These are phyloP conservation scores for Acanthochlamys bracteata DNA, from an alignment of 106 monocot genomes.

Conservation along the genomic window DNA sequence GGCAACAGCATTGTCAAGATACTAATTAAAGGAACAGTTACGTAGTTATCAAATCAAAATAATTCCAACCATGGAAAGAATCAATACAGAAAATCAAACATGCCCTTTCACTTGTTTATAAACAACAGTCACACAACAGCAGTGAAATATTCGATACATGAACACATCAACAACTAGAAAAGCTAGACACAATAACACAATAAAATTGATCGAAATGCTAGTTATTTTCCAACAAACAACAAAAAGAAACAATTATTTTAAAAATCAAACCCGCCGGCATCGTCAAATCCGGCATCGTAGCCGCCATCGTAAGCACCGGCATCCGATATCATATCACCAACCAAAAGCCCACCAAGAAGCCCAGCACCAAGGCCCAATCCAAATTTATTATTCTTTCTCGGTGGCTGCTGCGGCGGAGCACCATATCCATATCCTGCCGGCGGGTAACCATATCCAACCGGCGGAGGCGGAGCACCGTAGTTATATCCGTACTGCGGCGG, in stretches of 20 bases:
- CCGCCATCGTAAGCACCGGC: constrained; percentile 5
- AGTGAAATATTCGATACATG: no score
- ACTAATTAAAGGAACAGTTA: no score
- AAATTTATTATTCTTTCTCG: constrained; percentile 16
- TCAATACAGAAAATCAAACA: no score
- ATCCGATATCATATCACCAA: constrained; percentile 42
- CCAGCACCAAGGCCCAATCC: constrained; percentile 43
- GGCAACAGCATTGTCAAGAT: no score
- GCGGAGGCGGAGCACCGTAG: constrained; percentile 16
- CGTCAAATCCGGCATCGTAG: constrained; percentile 13
- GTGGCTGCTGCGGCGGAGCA: neutral
- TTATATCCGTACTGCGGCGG: constrained; percentile 10
- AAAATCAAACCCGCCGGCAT: constrained; percentile 10
- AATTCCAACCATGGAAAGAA: no score
- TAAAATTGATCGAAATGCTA: no score
- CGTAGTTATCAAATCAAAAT: no score
- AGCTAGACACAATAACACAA: no score
- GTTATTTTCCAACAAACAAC: no score
- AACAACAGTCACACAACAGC: no score
- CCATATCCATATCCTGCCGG: constrained; percentile 8
- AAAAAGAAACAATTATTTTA: neutral
- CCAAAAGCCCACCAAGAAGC: constrained; percentile 35
- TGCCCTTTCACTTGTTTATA: no score
- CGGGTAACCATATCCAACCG: constrained; percentile 14
- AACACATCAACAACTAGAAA: no score